A percentile compares a stretch with the other conserved stretches of the same genome.
phyloP scores from a whole-genome alignment of 2,329 filamentous ascomycete species.

The Epichloe typhina region DNA sequence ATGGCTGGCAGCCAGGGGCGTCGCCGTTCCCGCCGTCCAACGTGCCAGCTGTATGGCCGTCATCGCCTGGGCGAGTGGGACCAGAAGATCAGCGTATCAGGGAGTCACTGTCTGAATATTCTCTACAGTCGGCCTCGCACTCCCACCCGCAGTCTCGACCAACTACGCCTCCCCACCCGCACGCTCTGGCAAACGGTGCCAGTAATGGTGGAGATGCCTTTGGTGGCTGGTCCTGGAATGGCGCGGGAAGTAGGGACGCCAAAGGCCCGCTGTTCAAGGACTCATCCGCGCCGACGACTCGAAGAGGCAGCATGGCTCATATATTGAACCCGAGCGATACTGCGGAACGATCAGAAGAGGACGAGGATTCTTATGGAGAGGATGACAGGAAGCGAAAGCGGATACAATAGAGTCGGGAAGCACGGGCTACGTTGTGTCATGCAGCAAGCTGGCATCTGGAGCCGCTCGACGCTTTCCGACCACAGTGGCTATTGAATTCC shows the following conservation, averaged over 20 bases:
- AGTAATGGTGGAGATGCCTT: slow-evolving; percentile 29
- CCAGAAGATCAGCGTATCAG: slow-evolving; percentile 42
- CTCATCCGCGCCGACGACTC: slow-evolving; percentile 41
- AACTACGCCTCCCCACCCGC: slow-evolving; percentile 40
- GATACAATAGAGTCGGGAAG: slow-evolving; percentile 26
- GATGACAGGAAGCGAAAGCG: slow-evolving; percentile 51
- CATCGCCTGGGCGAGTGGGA: slow-evolving; percentile 36
- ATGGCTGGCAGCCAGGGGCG: slow-evolving; percentile 55
- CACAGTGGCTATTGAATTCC: background rate
- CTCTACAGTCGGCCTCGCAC: slow-evolving; percentile 31
- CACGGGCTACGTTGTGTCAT: background rate
- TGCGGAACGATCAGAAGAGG: slow-evolving; percentile 41
- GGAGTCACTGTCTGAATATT: slow-evolving; percentile 44
- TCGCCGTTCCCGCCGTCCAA: slow-evolving; percentile 53
- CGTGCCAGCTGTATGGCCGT: slow-evolving; percentile 38
- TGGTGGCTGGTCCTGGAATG: slow-evolving; percentile 44
- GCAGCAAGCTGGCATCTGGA: background rate
- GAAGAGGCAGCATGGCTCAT: slow-evolving; percentile 48
- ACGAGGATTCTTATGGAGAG: slow-evolving; percentile 40
- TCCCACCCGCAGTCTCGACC: slow-evolving; percentile 36
- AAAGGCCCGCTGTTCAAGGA: slow-evolving; percentile 39
- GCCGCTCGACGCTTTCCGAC: background rate
- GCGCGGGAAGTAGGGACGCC: slow-evolving; percentile 33
- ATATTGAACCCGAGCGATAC: slow-evolving; percentile 49
- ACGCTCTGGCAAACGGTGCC: slow-evolving; percentile 27